Percentiles rank a stretch among this genome's conserved stretches.
These are phyloP conservation scores for Globisporangium acanthophoron DNA, from an alignment of 352 stramenopile species.

Conservation along the genomic window DNA sequence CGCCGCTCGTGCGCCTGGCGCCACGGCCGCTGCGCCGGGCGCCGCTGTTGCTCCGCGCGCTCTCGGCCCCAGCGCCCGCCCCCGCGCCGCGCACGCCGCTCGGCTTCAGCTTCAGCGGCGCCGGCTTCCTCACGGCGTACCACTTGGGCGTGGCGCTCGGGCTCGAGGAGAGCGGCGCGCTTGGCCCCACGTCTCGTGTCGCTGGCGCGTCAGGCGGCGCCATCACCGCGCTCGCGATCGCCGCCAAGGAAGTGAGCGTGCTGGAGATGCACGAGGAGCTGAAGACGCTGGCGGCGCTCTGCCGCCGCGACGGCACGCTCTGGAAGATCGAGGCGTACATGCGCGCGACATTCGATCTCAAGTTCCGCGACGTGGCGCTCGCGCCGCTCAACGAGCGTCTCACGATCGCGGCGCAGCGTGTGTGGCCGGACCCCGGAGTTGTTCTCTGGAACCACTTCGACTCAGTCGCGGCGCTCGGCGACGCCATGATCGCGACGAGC, in stretches of 20 bases:
- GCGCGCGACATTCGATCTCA: conserved; percentile 41
- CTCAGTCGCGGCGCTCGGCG: conserved; percentile 50
- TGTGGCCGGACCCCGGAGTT: conserved; percentile 55
- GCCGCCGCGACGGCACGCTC: conserved; percentile 43
- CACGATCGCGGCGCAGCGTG: conserved; percentile 58
- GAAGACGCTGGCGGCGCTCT: conserved; percentile 51
- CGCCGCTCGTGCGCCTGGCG: neutral
- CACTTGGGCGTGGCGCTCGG: conserved; percentile 65
- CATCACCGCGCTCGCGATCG: conserved; percentile 58
- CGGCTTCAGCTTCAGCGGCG: conserved; percentile 79
- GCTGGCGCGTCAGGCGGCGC: conserved; percentile 69
- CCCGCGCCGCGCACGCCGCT: neutral
- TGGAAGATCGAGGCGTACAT: conserved; percentile 64
- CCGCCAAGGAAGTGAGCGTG: conserved; percentile 39
- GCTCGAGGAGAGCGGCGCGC: conserved; percentile 42
- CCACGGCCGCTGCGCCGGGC: no score
- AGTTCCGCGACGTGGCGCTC: conserved; percentile 43
- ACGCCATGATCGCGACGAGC: conserved; percentile 67
- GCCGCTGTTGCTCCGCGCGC: conserved; percentile 1
- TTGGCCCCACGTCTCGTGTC: conserved; percentile 47
- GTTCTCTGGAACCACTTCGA: conserved; percentile 54
- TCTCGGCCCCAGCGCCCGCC: neutral
- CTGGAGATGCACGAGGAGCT: conserved; percentile 51
- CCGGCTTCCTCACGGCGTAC: conserved; percentile 76
- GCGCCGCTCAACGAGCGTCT: conserved; percentile 39